These are phyloP conservation scores for Kluyveromyces siamensis DNA, from an alignment of 805 yeast genomes.

Conservation along the genomic window DNA sequence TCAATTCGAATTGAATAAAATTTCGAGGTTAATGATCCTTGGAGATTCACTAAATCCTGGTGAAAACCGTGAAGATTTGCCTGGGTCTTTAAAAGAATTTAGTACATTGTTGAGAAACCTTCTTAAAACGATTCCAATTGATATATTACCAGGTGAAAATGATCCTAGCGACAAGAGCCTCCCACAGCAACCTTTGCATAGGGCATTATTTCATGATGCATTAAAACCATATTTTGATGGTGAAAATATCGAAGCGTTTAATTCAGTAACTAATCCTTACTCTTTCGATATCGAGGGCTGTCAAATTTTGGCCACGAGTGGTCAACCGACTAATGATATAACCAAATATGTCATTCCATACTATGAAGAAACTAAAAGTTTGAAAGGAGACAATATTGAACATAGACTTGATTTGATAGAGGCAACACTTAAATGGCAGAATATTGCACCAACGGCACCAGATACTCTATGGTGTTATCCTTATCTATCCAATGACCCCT, in stretches of 20 bases:
- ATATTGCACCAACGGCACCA: conserved; percentile 89
- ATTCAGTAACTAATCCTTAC: conserved; percentile 59
- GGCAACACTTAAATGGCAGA: conserved; percentile 72
- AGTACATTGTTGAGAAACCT: conserved; percentile 52
- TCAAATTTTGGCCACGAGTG: conserved; percentile 64
- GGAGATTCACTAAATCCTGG: conserved; percentile 53
- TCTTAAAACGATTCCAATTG: conserved; percentile 53
- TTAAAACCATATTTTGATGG: conserved; percentile 32
- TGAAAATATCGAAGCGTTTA: conserved; percentile 30
- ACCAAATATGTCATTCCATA: conserved; percentile 50
- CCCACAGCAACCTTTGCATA: conserved; percentile 89
- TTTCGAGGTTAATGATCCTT: conserved; percentile 52
- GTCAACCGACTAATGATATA: conserved; percentile 78
- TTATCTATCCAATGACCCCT: conserved; percentile 67
- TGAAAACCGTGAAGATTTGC: conserved; percentile 33
- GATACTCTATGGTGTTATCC: conserved; percentile 92
- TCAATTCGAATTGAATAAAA: conserved; percentile 25
- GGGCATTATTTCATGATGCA: conserved; percentile 50
- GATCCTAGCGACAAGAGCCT: conserved; percentile 81
- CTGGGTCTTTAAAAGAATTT: conserved; percentile 47
- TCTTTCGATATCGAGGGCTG: conserved; percentile 54
- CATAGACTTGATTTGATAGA: conserved; percentile 49
- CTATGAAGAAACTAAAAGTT: conserved; percentile 24
- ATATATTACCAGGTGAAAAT: conserved; percentile 71
- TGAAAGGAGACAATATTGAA: conserved; percentile 18